phyloP scores from a whole-genome alignment of 129 eudicot genomes.

The Gnaphalium uliginosum region DNA sequence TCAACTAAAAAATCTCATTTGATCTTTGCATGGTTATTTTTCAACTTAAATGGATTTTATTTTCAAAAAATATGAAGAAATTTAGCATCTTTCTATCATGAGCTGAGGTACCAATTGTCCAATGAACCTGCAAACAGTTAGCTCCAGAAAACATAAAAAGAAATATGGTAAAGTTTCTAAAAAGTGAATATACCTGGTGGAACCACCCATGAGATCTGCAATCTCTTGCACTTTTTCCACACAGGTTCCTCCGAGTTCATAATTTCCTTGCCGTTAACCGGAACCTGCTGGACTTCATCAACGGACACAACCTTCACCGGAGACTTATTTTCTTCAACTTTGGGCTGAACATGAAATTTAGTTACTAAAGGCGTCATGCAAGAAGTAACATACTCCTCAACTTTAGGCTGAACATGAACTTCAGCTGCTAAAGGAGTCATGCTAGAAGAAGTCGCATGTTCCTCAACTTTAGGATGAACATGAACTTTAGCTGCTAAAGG shows the following conservation, averaged over 20 bases:
- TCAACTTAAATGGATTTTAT: no score
- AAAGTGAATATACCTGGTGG: conserved; percentile 74
- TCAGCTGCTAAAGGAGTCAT: conserved; percentile 22
- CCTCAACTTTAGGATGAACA: conserved; percentile 35
- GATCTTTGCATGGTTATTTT: background rate
- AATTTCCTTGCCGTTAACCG: conserved; percentile 28
- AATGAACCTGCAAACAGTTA: conserved; percentile 31
- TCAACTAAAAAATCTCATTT: background rate
- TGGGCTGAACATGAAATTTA: conserved; percentile 28
- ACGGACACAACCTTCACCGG: conserved; percentile 14
- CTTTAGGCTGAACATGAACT: conserved; percentile 28
- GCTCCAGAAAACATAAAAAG: conserved; percentile 13
- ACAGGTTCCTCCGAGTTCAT: conserved; percentile 53
- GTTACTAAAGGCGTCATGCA: conserved; percentile 24
- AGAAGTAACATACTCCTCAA: conserved; percentile 38
- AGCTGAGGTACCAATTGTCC: conserved; percentile 19
- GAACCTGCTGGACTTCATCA: conserved; percentile 17
- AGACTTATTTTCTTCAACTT: conserved; percentile 48
- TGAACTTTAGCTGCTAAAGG: conserved; percentile 36
- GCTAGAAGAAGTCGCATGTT: conserved; percentile 30
- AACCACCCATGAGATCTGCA: conserved; percentile 66
- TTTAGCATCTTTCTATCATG: conserved; percentile 1
- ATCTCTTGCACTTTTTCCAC: conserved; percentile 68
- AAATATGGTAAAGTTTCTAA: background rate
- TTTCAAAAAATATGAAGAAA: no score